These are phyloP conservation scores for Globisporangium cystogenes DNA, from an alignment of 352 stramenopile genomes.

Conservation along the genomic window DNA sequence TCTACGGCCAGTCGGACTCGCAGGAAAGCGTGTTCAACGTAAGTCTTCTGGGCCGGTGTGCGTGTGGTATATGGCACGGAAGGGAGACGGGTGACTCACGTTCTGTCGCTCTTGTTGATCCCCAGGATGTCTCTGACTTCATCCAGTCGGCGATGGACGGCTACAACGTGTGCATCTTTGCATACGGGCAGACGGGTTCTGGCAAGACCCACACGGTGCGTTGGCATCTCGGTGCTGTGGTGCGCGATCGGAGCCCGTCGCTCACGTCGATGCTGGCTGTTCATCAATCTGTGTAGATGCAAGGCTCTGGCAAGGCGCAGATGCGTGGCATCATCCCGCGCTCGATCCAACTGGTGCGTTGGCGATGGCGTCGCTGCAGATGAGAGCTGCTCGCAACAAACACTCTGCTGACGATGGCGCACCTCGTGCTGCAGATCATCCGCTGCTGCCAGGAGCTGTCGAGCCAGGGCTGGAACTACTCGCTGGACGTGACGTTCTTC, in stretches of 20 bases:
- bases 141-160: constrained; percentile 95
- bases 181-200: constrained; percentile 96
- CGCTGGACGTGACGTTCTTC: constrained; percentile 96
- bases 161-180: constrained; percentile 99
- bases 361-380: neutral
- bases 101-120: neutral
- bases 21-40: constrained; percentile 94
- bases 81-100: too few species aligned
- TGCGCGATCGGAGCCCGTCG: too few species aligned
- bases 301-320: constrained; percentile 93
- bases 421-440: constrained; percentile 48
- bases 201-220: constrained; percentile 96
- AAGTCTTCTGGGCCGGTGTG: constrained; percentile 13
- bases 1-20: constrained; percentile 93
- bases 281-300: constrained; percentile 79
- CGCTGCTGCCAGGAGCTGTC: constrained; percentile 58
- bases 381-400: neutral
- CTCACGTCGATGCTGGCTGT: neutral
- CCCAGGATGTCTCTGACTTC: constrained; percentile 79
- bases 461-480: constrained; percentile 93
- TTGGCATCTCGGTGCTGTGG: neutral
- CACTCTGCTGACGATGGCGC: neutral
- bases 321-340: constrained; percentile 98
- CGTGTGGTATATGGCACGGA: too few species aligned
- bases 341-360: constrained; percentile 84